Evolutionary conservation across 371 early-diverging fungal species (phyloP).

Genomic region (Lichtheimia ramosa): DNA sequence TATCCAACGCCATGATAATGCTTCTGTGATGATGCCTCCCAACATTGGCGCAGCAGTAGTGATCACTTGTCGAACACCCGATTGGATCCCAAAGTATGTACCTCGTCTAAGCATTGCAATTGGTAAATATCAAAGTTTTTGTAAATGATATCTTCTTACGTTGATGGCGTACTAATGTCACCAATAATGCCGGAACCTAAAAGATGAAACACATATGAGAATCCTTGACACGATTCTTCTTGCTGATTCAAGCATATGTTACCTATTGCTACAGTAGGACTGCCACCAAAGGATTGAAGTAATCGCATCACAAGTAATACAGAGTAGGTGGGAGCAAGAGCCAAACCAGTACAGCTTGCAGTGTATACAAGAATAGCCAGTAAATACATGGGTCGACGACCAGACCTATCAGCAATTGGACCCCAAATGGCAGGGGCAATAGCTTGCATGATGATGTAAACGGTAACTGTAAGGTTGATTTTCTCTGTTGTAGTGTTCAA

Average conservation of each 20-base stretch:
- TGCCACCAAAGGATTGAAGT: constrained; percentile 57
- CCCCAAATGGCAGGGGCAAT: constrained; percentile 18
- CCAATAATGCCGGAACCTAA: constrained; percentile 28
- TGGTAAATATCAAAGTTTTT: not conserved
- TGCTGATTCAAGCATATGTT: not conserved
- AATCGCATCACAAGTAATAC: constrained; percentile 54
- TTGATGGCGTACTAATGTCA: constrained; percentile 49
- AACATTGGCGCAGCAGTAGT: constrained; percentile 48
- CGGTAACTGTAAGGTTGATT: constrained; percentile 14
- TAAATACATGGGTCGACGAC: constrained; percentile 26
- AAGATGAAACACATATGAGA: not conserved
- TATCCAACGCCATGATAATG: constrained; percentile 23
- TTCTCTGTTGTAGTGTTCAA: constrained; percentile 9
- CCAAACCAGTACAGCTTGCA: constrained; percentile 54
- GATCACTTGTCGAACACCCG: constrained; percentile 20
- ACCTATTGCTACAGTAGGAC: constrained; percentile 59
- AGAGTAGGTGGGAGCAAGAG: constrained; percentile 44
- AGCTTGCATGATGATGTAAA: constrained; percentile 13
- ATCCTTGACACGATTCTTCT: too few species aligned
- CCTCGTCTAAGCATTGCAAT: not conserved
- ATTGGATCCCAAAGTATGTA: not conserved
- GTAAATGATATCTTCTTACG: constrained; percentile 23
- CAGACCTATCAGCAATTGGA: constrained; percentile 17
- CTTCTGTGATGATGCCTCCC: constrained; percentile 14
- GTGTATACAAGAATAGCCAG: constrained; percentile 51